These are phyloP conservation scores for Mycena alexandri DNA, from an alignment of 768 basidiomycete genomes.

Conservation along the genomic window DNA sequence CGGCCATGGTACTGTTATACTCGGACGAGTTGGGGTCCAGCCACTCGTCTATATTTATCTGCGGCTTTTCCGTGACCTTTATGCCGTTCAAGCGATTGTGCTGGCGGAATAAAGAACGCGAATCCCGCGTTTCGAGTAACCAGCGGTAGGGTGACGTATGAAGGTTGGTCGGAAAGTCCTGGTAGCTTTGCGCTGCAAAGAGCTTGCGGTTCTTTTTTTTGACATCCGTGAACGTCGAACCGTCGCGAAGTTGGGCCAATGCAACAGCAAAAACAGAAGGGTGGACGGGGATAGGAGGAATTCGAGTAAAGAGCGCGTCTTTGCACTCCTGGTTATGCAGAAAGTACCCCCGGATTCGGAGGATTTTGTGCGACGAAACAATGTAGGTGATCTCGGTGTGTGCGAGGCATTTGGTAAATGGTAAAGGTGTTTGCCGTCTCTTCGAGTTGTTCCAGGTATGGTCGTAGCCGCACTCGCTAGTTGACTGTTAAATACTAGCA, in stretches of 20 bases:
- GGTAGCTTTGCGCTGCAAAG: not conserved
- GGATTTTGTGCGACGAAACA: not conserved
- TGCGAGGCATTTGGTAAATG: not conserved
- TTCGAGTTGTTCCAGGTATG: not conserved
- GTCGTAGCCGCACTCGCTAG: constrained; percentile 7
- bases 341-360: constrained; percentile 4
- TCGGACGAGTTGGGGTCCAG: constrained; percentile 18
- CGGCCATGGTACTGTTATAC: constrained; percentile 41
- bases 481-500: no score
- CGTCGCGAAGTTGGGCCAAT: not conserved
- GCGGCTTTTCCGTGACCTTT: no score
- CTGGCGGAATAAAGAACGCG: constrained; percentile 40
- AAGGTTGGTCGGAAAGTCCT: not conserved
- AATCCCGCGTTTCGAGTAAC: constrained; percentile 28
- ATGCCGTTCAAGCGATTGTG: constrained; percentile 34
- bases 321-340: constrained; percentile 4
- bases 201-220: not conserved
- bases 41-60: no score
- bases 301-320: not conserved
- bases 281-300: no score
- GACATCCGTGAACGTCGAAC: not conserved
- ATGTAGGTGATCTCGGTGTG: constrained; percentile 5
- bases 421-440: not conserved
- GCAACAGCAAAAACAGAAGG: not conserved
- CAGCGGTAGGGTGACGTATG: constrained; percentile 15